Evolutionary conservation across 73 alveolate genomes (phyloP).

Genomic region (Paramecium pentaurelia): DNA sequence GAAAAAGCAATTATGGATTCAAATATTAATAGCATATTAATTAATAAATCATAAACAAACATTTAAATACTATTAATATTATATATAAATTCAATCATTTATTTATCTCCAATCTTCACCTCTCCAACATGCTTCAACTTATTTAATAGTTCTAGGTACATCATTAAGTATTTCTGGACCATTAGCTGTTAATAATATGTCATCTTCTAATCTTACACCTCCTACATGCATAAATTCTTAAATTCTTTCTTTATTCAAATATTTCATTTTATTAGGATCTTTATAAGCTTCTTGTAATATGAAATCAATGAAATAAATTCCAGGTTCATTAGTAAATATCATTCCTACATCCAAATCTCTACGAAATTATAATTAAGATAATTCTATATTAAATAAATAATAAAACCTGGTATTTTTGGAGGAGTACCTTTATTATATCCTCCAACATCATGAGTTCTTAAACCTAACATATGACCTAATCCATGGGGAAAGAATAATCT

Average conservation of each 20-base stretch:
- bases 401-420: conserved; percentile 76
- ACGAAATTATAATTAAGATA: conserved; percentile 47
- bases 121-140: conserved; percentile 87
- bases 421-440: conserved; percentile 93
- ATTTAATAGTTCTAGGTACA: conserved; percentile 98
- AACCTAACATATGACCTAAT: conserved; percentile 97
- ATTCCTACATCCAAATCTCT: conserved; percentile 89
- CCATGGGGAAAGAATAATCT: conserved; percentile 99
- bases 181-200: conserved; percentile 83
- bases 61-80: background rate
- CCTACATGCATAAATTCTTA: conserved; percentile 91
- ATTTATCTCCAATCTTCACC: conserved; percentile 40
- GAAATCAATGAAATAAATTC: conserved; percentile 95
- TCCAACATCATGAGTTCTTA: conserved; percentile 98
- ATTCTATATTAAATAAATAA: conserved; percentile 76
- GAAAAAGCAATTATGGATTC: too few relatives aligned
- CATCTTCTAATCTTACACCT: conserved; percentile 99
- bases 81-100: background rate
- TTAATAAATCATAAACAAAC: background rate
- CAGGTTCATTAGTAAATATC: conserved; percentile 71
- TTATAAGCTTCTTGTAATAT: conserved; percentile 78
- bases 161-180: conserved; percentile 91
- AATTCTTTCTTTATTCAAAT: conserved; percentile 68
- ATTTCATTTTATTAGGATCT: conserved; percentile 62
- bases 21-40: too few relatives aligned